A percentile compares a stretch with the other conserved stretches of the same genome.
Evolutionary conservation across 345 rosid genomes (phyloP).

Genomic region (Excoecaria cochinchinensis): DNA sequence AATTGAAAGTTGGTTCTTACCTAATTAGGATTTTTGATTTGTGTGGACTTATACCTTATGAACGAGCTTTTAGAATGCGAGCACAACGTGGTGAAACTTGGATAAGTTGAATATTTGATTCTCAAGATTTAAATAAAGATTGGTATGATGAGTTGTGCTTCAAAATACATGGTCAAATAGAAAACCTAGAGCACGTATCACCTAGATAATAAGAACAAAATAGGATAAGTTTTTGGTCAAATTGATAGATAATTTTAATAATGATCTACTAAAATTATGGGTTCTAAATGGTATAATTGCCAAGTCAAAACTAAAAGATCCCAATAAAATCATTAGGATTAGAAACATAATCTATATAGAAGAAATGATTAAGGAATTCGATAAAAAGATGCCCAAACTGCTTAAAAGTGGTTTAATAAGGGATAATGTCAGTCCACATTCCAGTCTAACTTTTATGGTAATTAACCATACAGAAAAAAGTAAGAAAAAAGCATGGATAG

Average conservation of each 20-base stretch:
- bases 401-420: neutral
- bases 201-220: neutral
- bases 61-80: neutral
- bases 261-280: neutral
- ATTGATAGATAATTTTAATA: too few species aligned
- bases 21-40: neutral
- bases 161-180: too few species aligned
- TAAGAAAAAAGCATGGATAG: neutral
- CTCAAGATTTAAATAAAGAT: neutral
- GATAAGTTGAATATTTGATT: neutral
- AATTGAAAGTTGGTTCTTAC: neutral
- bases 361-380: constrained; percentile 1
- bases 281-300: neutral
- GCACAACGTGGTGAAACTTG: neutral
- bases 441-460: neutral
- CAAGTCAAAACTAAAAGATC: neutral
- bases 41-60: neutral
- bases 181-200: too few species aligned
- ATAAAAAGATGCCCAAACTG: neutral
- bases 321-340: neutral
- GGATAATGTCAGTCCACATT: neutral
- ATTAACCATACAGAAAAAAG: neutral
- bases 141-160: neutral
- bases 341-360: neutral
- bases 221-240: neutral